phyloP scores from a whole-genome alignment of 305 asterid species.

The Vinca major region DNA sequence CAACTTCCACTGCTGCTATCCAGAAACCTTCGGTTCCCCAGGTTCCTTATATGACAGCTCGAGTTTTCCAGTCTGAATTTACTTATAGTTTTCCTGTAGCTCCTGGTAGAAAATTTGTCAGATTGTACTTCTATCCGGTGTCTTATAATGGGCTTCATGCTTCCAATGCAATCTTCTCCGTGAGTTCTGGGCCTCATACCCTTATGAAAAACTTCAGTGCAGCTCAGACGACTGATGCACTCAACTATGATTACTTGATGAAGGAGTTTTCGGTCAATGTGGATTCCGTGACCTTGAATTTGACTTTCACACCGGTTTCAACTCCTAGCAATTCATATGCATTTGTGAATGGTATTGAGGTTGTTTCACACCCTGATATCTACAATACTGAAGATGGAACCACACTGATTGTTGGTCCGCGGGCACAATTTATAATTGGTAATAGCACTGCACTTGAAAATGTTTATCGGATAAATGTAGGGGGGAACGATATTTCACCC shows the following conservation, averaged over 20 bases:
- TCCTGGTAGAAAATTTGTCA: slow-evolving; percentile 63
- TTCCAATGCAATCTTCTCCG: slow-evolving; percentile 47
- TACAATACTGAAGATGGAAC: slow-evolving; percentile 44
- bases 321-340: slow-evolving; percentile 46
- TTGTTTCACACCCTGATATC: slow-evolving; percentile 71
- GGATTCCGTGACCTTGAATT: slow-evolving; percentile 30
- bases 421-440: slow-evolving; percentile 31
- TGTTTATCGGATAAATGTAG: slow-evolving; percentile 69
- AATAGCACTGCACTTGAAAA: slow-evolving; percentile 62
- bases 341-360: slow-evolving; percentile 69
- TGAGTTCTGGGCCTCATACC: slow-evolving; percentile 42
- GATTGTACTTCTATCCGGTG: slow-evolving; percentile 74
- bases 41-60: slow-evolving; percentile 77
- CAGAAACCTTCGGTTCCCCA: slow-evolving; percentile 69
- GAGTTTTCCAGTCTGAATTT: slow-evolving; percentile 56
- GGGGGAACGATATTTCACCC: slow-evolving; percentile 74
- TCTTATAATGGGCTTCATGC: slow-evolving; percentile 47
- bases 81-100: slow-evolving; percentile 80
- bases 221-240: slow-evolving; percentile 46
- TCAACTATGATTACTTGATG: slow-evolving; percentile 53
- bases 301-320: slow-evolving; percentile 53
- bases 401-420: slow-evolving; percentile 33
- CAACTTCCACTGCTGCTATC: slow-evolving; percentile 39
- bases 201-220: slow-evolving; percentile 73
- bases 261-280: slow-evolving; percentile 74